These are phyloP conservation scores for Actinidia arguta DNA, from an alignment of 179 eudicot genomes.

Conservation along the genomic window DNA sequence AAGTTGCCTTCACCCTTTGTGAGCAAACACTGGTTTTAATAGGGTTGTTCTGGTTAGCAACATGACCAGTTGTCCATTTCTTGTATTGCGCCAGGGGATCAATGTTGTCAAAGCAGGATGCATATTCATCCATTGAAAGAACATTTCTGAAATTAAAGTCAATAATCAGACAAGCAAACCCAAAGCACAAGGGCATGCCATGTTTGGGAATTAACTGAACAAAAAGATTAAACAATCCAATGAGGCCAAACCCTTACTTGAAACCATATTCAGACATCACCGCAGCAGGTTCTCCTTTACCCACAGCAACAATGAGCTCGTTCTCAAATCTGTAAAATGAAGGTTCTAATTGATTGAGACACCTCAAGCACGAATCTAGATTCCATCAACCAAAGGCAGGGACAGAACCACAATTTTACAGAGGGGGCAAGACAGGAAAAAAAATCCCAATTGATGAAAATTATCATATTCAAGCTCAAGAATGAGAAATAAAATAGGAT, in stretches of 20 bases:
- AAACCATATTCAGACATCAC: constrained; percentile 95
- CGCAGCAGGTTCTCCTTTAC: constrained; percentile 95
- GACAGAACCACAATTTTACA: too few species aligned
- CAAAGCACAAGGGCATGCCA: constrained; percentile 14
- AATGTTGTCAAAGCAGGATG: constrained; percentile 85
- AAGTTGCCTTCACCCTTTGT: constrained; percentile 74
- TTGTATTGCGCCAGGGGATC: constrained; percentile 88
- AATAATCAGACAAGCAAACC: constrained; percentile 11
- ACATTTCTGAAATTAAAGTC: constrained; percentile 63
- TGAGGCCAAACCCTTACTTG: constrained; percentile 57
- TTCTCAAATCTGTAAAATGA: constrained; percentile 56
- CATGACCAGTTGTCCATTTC: constrained; percentile 51
- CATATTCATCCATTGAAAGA: constrained; percentile 86
- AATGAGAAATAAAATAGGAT: too few species aligned
- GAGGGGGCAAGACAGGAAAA: too few species aligned
- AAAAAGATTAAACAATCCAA: background rate
- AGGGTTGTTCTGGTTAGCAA: constrained; percentile 31
- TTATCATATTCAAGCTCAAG: too few species aligned
- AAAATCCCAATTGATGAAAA: too few species aligned
- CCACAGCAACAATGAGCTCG: constrained; percentile 84
- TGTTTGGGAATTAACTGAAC: constrained; percentile 8
- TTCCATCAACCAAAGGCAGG: constrained; percentile 1
- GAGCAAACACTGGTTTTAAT: constrained; percentile 48
- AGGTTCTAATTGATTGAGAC: constrained; percentile 3
- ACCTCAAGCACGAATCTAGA: background rate